Evolutionary conservation across 2,329 filamentous ascomycete species (phyloP).

Genomic region (Sphaerulina populicola): DNA sequence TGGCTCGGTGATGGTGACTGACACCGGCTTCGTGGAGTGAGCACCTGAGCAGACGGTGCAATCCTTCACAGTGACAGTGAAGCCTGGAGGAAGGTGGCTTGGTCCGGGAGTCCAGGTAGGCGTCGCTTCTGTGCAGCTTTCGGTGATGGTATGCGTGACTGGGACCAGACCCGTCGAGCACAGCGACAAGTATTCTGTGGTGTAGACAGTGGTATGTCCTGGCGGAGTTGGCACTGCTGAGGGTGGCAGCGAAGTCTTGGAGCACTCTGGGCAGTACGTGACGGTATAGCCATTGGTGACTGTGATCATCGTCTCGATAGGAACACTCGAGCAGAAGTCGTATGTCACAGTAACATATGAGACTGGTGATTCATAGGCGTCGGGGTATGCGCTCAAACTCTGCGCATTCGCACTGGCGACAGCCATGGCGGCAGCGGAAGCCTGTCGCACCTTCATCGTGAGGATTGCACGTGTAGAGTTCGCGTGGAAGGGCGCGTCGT

Average conservation of each 20-base stretch:
- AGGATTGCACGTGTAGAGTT: background rate
- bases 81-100: conserved; percentile 31
- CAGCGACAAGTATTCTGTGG: conserved; percentile 30
- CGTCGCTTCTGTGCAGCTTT: conserved; percentile 30
- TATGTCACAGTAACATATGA: conserved; percentile 31
- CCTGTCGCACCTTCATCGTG: conserved; percentile 14
- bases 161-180: conserved; percentile 31
- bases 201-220: conserved; percentile 33
- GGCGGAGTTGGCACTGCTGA: conserved; percentile 6
- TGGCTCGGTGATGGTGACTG: conserved; percentile 33
- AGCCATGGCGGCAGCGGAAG: conserved; percentile 10
- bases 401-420: conserved; percentile 17
- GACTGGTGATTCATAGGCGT: conserved; percentile 9
- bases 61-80: conserved; percentile 30
- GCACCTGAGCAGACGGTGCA: conserved; percentile 30
- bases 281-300: conserved; percentile 31
- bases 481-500: background rate
- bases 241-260: conserved; percentile 12
- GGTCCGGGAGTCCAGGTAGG: conserved; percentile 32
- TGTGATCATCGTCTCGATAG: conserved; percentile 30
- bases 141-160: conserved; percentile 33
- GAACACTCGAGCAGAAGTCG: conserved; percentile 28
- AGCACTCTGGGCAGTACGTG: conserved; percentile 34
- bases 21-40: conserved; percentile 16
- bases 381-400: conserved; percentile 7